Base-by-base conservation (phyloP, 2,329 filamentous ascomycete species). In the Diaporthe batatas region DNA sequence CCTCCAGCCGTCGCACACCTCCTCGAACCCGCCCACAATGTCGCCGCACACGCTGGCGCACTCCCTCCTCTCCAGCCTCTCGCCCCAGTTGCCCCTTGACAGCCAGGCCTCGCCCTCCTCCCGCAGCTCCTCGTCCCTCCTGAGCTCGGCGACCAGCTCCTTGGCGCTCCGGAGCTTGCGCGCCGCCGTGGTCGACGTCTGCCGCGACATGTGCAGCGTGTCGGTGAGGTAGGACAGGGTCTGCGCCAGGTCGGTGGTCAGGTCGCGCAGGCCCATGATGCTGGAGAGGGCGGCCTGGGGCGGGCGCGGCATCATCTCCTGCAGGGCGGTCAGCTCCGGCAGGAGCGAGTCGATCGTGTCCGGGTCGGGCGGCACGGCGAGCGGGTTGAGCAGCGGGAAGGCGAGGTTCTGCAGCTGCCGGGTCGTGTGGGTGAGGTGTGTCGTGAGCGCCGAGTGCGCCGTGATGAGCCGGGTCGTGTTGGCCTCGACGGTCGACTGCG, bases 1-100 rank as follows among this genome's bases (percentile, higher is more conserved):
- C 79, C 95, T 90, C 93, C 95, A 96, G 72, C 90, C 89, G 72
- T 95, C 92, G 83, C 95, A 98, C 1, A 96, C 91, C 79, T 95
- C 92, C 82, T 98, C 96, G 79, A 99, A 98, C 0, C 96, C 96
- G 58, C 92, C 92, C 44, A 98, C 92, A 1, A 99, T 95, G 74
- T 97, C 94, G 6, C 91, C 88, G 82, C 96, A 98, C 18, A 96
- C 93, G 29, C 88, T 88, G 10, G 93, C 94, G 75, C 95, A 97
- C 81, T 97, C 95, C 70, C 96, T 89, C 70, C 91, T 91, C 75
- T 89, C 86, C 47, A 98, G 82, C 70, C 93, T 89, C 76, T 92
- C 91, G 65, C 95, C 90, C 95, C 96, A 98, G 77, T 94, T 93
- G 8, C 94, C 94, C 49, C 89, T 89, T 73, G 92, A 90, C 59